Base-by-base conservation (phyloP, 2,329 filamentous ascomycete genomes). In the Rhynchosporium secalis region DNA sequence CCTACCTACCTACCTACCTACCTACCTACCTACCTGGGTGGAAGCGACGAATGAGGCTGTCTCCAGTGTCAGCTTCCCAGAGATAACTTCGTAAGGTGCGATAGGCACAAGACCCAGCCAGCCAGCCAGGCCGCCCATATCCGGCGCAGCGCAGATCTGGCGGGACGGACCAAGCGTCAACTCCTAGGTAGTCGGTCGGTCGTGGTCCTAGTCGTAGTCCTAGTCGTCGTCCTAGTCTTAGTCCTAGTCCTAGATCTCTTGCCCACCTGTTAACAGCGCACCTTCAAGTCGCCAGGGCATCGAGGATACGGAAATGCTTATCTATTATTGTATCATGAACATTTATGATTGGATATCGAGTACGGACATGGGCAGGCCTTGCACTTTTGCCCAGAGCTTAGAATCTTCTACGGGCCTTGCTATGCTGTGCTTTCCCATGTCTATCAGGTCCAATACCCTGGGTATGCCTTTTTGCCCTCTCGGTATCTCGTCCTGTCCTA, bases 111-210 rank as follows among this genome's bases (percentile, higher is more conserved):
- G 20, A 43, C 36, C 36, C 13, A 51, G 43, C 20, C 20, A 20
- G 20, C 20, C 20, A 20, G 20, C 20, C 20, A 20, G 20, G 20
- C 20, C 20, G 52, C 40, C 59, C 59, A 60, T 57, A 47, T 49
- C 29, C 43, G 47, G 41, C 54, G 64, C 62, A 66, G 41, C 54
- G 64, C 62, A 66, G 65, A 66, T 66, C 65, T 64, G 20, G 56
- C 38, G 63, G 38, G 58, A 43, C 49, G 38, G 58, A 43, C 49
- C 62, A 54, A 64, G 58, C 33, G 47, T 45, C 60, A 48, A 64
- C 56, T 56, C 28, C 54, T 13, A 56, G 41, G 45, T 56, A 20
- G 20, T 20, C 20, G 1, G 20, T 20, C 20, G 20, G 20, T 20
- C 20, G 20, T 20, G 20, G 20, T 20, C 20, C 20, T 20, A 20